Evolutionary conservation across 2,329 filamentous ascomycete species (phyloP).

Genomic region (Trichoderma citrinoviride): DNA sequence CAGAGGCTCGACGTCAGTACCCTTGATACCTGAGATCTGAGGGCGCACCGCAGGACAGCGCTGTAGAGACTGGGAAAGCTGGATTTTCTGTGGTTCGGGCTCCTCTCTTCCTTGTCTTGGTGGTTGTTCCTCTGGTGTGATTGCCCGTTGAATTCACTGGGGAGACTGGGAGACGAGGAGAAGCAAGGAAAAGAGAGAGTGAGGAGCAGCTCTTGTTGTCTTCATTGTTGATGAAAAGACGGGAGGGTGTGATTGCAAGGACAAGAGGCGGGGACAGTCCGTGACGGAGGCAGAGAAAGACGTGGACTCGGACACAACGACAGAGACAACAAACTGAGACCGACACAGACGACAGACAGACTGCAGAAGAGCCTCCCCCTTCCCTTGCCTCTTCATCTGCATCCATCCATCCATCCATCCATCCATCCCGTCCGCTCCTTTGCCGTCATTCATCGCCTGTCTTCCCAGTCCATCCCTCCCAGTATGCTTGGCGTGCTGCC

Average conservation of each 20-base stretch:
- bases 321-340: no score
- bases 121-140: not conserved
- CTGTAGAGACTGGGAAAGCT: no score
- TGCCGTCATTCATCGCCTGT: not conserved
- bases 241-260: no score
- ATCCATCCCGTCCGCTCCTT: not conserved
- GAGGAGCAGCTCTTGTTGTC: not conserved
- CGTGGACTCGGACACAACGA: no score
- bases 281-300: no score
- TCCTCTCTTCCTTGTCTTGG: not conserved
- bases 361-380: not conserved
- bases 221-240: not conserved
- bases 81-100: not conserved
- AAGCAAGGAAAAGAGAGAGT: not conserved
- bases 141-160: not conserved
- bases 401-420: not conserved
- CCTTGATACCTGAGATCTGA: not conserved
- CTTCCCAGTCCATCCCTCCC: not conserved
- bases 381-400: not conserved
- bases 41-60: not conserved
- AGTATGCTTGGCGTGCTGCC: constrained; percentile 17
- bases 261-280: no score
- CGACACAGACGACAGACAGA: no score
- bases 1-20: not conserved
- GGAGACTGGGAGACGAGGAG: not conserved